Evolutionary conservation across 345 rosid species (phyloP).

Genomic region (Eutrema japonicum): DNA sequence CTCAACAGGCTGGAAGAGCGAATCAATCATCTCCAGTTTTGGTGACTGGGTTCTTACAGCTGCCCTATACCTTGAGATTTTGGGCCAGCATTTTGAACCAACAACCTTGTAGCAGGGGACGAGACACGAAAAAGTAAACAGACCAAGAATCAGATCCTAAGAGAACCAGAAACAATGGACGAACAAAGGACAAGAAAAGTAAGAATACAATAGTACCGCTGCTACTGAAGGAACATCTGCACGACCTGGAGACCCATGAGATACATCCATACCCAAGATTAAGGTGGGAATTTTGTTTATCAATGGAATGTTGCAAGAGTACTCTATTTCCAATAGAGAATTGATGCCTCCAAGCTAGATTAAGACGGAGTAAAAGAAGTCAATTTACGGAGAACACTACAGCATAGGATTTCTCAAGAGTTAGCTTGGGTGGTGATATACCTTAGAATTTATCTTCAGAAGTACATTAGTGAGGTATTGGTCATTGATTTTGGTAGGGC

Average conservation of each 20-base stretch:
- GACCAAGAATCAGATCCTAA: constrained; percentile 16
- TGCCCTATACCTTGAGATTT: constrained; percentile 86
- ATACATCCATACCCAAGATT: constrained; percentile 97
- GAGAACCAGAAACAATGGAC: constrained; percentile 9
- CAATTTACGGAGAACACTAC: constrained; percentile 8
- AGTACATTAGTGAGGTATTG: constrained; percentile 90
- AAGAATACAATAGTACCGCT: constrained; percentile 56
- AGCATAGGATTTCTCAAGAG: background rate
- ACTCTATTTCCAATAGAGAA: constrained; percentile 77
- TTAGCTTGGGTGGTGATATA: constrained; percentile 41
- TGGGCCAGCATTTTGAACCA: constrained; percentile 82
- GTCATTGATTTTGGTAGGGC: constrained; percentile 68
- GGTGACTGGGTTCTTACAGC: constrained; percentile 86
- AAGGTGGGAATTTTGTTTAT: constrained; percentile 74
- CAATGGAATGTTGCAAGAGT: constrained; percentile 53
- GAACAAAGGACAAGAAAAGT: background rate
- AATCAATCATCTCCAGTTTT: constrained; percentile 83
- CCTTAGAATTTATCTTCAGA: constrained; percentile 90
- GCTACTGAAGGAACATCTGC: constrained; percentile 77
- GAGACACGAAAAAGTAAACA: constrained; percentile 13
- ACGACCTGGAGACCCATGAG: constrained; percentile 89
- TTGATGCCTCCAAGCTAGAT: constrained; percentile 92
- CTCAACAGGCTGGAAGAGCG: constrained; percentile 68
- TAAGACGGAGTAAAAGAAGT: constrained; percentile 27
- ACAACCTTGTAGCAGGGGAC: constrained; percentile 65